phyloP scores from a whole-genome alignment of 78 protist genomes.

The Chrysochromulina tobinii region DNA sequence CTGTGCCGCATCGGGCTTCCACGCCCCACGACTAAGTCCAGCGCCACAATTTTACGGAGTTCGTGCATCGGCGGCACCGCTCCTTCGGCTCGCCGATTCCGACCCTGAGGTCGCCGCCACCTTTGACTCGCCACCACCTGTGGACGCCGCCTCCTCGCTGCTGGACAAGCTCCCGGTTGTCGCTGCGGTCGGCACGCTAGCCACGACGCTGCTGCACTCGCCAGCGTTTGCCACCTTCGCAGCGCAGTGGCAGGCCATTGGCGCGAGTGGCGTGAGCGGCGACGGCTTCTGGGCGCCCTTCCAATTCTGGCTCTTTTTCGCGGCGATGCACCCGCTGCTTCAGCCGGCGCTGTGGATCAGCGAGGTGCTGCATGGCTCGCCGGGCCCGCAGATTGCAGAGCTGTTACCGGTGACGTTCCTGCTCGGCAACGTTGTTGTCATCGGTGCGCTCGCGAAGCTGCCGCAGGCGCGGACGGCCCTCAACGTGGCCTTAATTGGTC shows the following conservation, averaged over 20 bases:
- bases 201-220: background rate
- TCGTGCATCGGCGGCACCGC: no score
- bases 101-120: no score
- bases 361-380: constrained; percentile 23
- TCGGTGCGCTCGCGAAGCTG: background rate
- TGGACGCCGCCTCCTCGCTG: no score
- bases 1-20: no score
- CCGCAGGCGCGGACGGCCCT: no score
- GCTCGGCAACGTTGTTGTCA: background rate
- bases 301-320: constrained; percentile 4
- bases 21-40: no score
- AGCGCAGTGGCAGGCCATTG: background rate
- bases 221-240: background rate
- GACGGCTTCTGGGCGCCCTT: background rate
- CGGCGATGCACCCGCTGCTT: background rate
- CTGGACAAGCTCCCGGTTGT: no score
- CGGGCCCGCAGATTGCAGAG: background rate
- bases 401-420: background rate
- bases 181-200: no score
- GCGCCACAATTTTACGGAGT: no score
- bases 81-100: no score
- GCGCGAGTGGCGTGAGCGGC: background rate
- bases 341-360: background rate
- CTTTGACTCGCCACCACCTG: no score
- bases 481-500: no score